These are phyloP conservation scores for Ganoderma lucidum DNA, from an alignment of 1,284 basidiomycete genomes.

Conservation along the genomic window DNA sequence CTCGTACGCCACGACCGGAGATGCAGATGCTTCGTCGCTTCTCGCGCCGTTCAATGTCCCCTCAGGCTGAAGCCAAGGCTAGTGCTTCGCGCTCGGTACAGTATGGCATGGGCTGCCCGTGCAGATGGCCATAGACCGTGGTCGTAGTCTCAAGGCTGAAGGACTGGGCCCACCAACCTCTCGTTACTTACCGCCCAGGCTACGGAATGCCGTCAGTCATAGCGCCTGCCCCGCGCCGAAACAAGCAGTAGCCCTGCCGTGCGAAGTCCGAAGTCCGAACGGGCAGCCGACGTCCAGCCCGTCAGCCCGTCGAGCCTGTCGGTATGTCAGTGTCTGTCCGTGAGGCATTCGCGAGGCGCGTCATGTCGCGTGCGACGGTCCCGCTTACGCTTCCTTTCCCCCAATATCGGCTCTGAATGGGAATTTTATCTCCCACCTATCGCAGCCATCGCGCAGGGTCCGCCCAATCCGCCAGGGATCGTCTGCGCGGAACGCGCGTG, in stretches of 20 bases:
- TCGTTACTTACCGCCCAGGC: not conserved
- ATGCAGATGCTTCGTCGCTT: conserved; percentile 8
- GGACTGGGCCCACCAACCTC: not conserved
- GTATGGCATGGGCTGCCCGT: not conserved
- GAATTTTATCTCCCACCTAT: conserved; percentile 29
- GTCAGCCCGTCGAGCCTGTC: not conserved
- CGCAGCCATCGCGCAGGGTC: conserved; percentile 20
- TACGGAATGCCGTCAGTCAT: not conserved
- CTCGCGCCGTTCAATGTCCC: conserved; percentile 4
- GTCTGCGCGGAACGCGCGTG: not conserved
- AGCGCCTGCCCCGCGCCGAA: conserved; percentile 9
- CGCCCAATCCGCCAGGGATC: not conserved
- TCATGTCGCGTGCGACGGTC: conserved; percentile 10
- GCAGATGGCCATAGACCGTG: not conserved
- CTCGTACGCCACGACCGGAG: conserved; percentile 17
- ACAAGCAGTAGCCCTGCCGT: conserved; percentile 15
- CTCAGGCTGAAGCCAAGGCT: not conserved
- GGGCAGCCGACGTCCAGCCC: not conserved
- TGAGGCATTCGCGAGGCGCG: conserved; percentile 15
- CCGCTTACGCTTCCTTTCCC: conserved; percentile 6
- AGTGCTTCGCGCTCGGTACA: not conserved
- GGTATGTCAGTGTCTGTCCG: not conserved
- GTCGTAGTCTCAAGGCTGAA: not conserved
- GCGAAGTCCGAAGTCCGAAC: conserved; percentile 1
- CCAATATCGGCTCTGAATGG: conserved; percentile 15